Evolutionary conservation across 2,329 filamentous ascomycete species (phyloP).

Genomic region (Aspergillus glaucus): DNA sequence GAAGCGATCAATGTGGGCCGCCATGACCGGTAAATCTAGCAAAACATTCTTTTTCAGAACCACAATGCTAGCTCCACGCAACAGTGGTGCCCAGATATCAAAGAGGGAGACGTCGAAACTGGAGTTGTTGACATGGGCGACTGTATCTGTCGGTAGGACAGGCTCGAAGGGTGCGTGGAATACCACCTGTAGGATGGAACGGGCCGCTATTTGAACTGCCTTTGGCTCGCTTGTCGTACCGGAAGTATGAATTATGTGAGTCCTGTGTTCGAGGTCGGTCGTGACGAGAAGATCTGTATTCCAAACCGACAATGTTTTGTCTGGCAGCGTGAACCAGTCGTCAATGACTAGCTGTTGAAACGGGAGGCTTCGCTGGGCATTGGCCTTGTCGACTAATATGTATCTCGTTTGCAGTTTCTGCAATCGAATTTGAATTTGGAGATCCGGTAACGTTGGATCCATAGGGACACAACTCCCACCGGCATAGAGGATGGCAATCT

Average conservation of each 20-base stretch:
- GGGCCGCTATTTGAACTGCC: constrained; percentile 16
- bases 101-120: constrained; percentile 22
- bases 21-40: constrained; percentile 8
- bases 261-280: constrained; percentile 6
- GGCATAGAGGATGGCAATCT: constrained; percentile 18
- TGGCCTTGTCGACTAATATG: constrained; percentile 6
- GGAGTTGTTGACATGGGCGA: constrained; percentile 16
- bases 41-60: constrained; percentile 8
- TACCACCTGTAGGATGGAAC: constrained; percentile 14
- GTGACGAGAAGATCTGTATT: constrained; percentile 1
- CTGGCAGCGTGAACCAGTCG: background rate
- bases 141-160: constrained; percentile 6
- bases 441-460: constrained; percentile 14
- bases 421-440: constrained; percentile 11
- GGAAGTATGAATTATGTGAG: constrained; percentile 17
- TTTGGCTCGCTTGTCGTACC: constrained; percentile 18
- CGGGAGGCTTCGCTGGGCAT: background rate
- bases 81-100: constrained; percentile 17
- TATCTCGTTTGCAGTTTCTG: constrained; percentile 4
- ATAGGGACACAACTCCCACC: constrained; percentile 17
- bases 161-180: constrained; percentile 13
- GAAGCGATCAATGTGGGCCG: background rate
- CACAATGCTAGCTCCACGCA: constrained; percentile 13
- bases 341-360: constrained; percentile 1
- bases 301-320: background rate